Base-by-base conservation (phyloP, 2,329 filamentous ascomycete genomes). In the Xylaria sp. region DNA sequence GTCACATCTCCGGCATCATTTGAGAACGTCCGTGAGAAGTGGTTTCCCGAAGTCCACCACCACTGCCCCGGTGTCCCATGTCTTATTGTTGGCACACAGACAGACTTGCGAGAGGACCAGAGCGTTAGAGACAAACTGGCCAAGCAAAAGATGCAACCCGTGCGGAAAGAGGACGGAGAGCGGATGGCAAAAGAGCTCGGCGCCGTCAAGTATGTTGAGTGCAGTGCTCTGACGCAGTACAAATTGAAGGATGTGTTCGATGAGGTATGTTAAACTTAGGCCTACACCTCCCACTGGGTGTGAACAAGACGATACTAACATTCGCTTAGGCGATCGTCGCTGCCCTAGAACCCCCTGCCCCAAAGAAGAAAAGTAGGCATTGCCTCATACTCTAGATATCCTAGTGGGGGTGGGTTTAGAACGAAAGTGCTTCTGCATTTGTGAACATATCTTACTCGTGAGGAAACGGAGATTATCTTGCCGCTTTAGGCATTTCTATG, bases 191-290 rank as follows among this genome's bases (percentile, higher is more conserved):
- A 94, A 82, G 94, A 98, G 66, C 81, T 98, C n/a, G 93, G 93
- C 64, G 95, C 95, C 4, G 92, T 99, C 72, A 98, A 97, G 83
- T 99, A 99, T 72, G 95, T 98, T 67, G 95, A 99, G 81, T 99
- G 95, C 83, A 97, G 93, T 75, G 95, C 95, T 60, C 81, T 99
- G 77, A 98, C 95, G 65, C 95, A 99, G 82, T 97, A 93, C 82
- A 97, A 97, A 81, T 82, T 99, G 68, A 99, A 99, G 85, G 95
- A 98, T 75, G 95, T 99, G 17, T 99, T 99, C 79, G 95, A 99
- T 74, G 95, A 98, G 90, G 93, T 97, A 85, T 71, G 85, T 74
- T 35, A 51, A 47, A 33, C 33, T 17, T 23, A 9, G 4, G 17
- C 38, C 11, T 51, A 33, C 15, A 9, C 10, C 10, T 38, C 21